Base-by-base conservation (phyloP, 768 basidiomycete genomes). In the Mycena belliarum region DNA sequence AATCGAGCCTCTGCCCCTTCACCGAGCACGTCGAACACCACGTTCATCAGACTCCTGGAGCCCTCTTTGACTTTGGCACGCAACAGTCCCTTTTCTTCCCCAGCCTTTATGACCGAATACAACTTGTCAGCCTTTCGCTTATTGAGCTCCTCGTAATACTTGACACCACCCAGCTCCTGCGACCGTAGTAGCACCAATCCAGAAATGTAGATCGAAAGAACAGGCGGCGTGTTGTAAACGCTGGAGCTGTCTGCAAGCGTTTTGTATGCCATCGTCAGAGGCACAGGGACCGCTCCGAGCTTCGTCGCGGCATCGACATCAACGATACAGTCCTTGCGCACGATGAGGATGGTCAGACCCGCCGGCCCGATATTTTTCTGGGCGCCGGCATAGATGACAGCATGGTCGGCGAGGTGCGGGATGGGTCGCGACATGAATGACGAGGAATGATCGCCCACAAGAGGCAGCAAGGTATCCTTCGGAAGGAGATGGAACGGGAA, bases 321-420 rank as follows among this genome's bases (percentile, higher is more conserved):
- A 68, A 95, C 93, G 68, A 98, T 78, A 70, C 95, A 89, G 74
- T 97, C 95, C 57, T 96, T 85, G n/a, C 92, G 85, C 21, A 98
- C 92, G 75, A 99, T 97, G 65, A 95, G 77, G 71, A 99, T 83
- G 15, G 93, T 94, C 23, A 97, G 76, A 1, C 97, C 97, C 0
- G 97, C 88, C 3, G 97, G 97, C 9, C 96, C 95, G 49, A 98
- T 76, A 72, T 99, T 99, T 80, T 99, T 99, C 76, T 99, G 97
- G 23, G 91, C 97, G 45, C 97, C 97, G 8, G 95, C 97, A 70
- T 88, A 98, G 66, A 99, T 89, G 68, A 98, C 80, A 5, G 94
- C 95, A 72, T 98, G 95, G 72, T 91, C 91, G 26, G 85, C 87
- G 58, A 98, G 80, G 60, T 82, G 83, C 12, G 89, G 89, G 70